Evolutionary conservation across 2,329 filamentous ascomycete species (phyloP).

Genomic region (Fusarium sp.): DNA sequence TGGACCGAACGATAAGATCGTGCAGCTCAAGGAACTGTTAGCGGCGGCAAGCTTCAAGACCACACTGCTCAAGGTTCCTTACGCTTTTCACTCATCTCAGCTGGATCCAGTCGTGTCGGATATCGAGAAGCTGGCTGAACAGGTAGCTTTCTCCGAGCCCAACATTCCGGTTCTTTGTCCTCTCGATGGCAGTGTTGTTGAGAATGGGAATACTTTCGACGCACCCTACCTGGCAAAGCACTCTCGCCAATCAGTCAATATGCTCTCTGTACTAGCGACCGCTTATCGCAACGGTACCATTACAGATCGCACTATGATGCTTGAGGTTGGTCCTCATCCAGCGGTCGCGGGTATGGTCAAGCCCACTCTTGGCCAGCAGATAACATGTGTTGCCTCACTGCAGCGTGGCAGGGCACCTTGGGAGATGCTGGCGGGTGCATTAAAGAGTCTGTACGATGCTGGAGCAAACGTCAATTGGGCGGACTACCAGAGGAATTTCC

Average conservation of each 20-base stretch:
- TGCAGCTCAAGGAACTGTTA: slow-evolving; percentile 21
- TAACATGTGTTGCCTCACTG: slow-evolving; percentile 30
- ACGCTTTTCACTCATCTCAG: slow-evolving; percentile 57
- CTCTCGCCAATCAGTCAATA: slow-evolving; percentile 39
- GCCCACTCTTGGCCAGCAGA: slow-evolving; percentile 29
- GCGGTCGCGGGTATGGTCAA: slow-evolving; percentile 42
- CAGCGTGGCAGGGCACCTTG: slow-evolving; percentile 29
- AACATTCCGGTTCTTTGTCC: slow-evolving; percentile 28
- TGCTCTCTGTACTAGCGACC: slow-evolving; percentile 17
- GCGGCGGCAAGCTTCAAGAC: slow-evolving; percentile 49
- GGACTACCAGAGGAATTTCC: slow-evolving; percentile 52
- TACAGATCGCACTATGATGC: slow-evolving; percentile 23
- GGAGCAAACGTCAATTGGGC: slow-evolving; percentile 36
- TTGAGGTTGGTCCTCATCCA: slow-evolving; percentile 42
- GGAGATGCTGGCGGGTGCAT: slow-evolving; percentile 15
- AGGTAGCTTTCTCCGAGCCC: slow-evolving; percentile 21
- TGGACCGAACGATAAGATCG: slow-evolving; percentile 29
- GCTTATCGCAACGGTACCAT: slow-evolving; percentile 17
- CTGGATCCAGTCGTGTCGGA: slow-evolving; percentile 61
- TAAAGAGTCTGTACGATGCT: slow-evolving; percentile 32
- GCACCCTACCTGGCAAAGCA: slow-evolving; percentile 34
- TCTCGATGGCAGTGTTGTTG: slow-evolving; percentile 29
- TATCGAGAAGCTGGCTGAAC: slow-evolving; percentile 55
- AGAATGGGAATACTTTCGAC: slow-evolving; percentile 4
- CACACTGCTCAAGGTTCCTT: slow-evolving; percentile 54